Percentiles rank a stretch among this genome's conserved stretches.
Evolutionary conservation across 768 basidiomycete species (phyloP).

Genomic region (Phanerochaete sordida): DNA sequence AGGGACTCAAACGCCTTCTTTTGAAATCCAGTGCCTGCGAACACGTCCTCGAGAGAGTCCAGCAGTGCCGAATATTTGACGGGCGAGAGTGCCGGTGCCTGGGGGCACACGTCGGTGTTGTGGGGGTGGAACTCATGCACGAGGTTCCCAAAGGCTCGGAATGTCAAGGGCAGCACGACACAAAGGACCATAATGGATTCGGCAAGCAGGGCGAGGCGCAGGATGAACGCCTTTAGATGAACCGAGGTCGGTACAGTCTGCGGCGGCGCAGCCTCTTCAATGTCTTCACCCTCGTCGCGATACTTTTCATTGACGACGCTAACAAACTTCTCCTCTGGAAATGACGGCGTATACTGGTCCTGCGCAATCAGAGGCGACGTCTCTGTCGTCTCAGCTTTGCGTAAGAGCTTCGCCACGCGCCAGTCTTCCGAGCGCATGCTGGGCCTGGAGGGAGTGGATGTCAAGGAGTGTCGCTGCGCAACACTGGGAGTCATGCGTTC

Average conservation of each 20-base stretch:
- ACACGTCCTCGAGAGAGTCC: slow-evolving; percentile 23
- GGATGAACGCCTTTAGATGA: neutral
- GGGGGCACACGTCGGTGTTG: slow-evolving; percentile 29
- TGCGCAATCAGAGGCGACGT: no score
- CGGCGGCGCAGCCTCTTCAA: no score
- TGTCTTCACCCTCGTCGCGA: no score
- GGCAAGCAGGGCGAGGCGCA: neutral
- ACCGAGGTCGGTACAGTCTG: neutral
- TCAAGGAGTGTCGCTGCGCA: neutral
- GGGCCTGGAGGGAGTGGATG: neutral
- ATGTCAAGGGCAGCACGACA: neutral
- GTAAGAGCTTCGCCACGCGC: neutral
- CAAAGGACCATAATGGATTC: neutral
- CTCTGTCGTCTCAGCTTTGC: no score
- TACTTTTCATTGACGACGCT: no score
- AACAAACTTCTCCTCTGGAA: no score
- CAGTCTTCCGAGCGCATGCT: slow-evolving; percentile 5
- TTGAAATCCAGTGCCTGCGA: slow-evolving; percentile 32
- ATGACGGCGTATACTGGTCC: no score
- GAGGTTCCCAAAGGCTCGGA: neutral
- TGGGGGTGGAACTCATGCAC: neutral
- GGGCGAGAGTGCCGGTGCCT: slow-evolving; percentile 26
- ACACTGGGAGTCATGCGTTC: neutral
- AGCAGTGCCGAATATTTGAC: slow-evolving; percentile 28
- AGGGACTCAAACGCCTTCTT: slow-evolving; percentile 16